phyloP scores from a whole-genome alignment of 257 asterid species.

The Leptodermis oblonga region DNA sequence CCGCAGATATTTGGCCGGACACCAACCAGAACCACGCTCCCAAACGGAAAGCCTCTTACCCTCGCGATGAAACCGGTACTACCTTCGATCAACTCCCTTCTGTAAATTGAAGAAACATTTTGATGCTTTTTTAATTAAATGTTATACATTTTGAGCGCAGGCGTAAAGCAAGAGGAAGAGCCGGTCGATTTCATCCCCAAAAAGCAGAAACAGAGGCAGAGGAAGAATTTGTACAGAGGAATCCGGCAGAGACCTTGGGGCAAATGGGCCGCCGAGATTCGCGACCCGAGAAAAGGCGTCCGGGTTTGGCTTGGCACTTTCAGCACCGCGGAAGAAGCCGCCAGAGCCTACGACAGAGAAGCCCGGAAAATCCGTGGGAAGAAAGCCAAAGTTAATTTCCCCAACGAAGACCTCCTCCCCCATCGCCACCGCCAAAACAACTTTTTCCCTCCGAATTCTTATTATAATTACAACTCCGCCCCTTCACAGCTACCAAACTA shows the following conservation, averaged over 20 bases:
- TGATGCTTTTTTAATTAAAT: no score
- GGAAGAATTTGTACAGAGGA: slow-evolving; percentile 76
- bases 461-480: not conserved
- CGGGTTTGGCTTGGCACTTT: slow-evolving; percentile 92
- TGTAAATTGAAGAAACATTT: no score
- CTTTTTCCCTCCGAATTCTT: not conserved
- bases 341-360: slow-evolving; percentile 78
- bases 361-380: slow-evolving; percentile 82
- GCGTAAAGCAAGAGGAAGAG: slow-evolving; percentile 16
- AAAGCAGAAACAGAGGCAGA: slow-evolving; percentile 31
- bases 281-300: slow-evolving; percentile 90
- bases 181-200: slow-evolving; percentile 22
- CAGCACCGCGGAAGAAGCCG: slow-evolving; percentile 87
- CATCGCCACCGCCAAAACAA: not conserved
- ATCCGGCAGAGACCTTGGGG: slow-evolving; percentile 95
- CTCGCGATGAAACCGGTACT: slow-evolving; percentile 20
- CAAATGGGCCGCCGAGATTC: slow-evolving; percentile 96
- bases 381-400: slow-evolving; percentile 84
- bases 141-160: slow-evolving; percentile 20
- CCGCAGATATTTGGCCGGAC: slow-evolving; percentile 36
- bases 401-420: slow-evolving; percentile 36
- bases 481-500: slow-evolving; percentile 7
- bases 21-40: slow-evolving; percentile 20
- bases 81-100: no score
- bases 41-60: slow-evolving; percentile 35